These are phyloP conservation scores for Boletus vinaceobasis DNA, from an alignment of 768 basidiomycete genomes.

Conservation along the genomic window DNA sequence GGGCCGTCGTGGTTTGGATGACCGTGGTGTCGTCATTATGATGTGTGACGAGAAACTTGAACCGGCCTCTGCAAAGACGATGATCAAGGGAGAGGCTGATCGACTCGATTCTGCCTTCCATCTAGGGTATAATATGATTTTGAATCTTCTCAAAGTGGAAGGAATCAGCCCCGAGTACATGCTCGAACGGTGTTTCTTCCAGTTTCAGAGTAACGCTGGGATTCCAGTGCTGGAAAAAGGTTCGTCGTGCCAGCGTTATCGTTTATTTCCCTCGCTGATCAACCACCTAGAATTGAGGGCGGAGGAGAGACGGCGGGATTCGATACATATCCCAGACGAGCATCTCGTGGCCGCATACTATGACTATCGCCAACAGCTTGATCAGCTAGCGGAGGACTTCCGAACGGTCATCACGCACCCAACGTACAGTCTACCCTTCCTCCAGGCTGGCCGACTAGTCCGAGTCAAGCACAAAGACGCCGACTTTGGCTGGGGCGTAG, in stretches of 20 bases:
- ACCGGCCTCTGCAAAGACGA: constrained; percentile 83
- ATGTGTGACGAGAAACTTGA: constrained; percentile 99
- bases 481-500: constrained; percentile 96
- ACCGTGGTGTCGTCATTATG: constrained; percentile 99
- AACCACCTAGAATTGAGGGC: constrained; percentile 57
- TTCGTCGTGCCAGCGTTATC: constrained; percentile 34
- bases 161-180: constrained; percentile 98
- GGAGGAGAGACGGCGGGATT: constrained; percentile 64
- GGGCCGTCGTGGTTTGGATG: constrained; percentile 93
- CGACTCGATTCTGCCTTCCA: constrained; percentile 97
- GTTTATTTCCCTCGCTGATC: constrained; percentile 5
- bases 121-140: constrained; percentile 97
- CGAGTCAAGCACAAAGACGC: constrained; percentile 81
- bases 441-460: constrained; percentile 90
- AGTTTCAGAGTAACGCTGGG: constrained; percentile 94
- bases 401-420: constrained; percentile 93
- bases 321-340: constrained; percentile 80
- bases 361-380: constrained; percentile 87
- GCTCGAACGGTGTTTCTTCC: constrained; percentile 96
- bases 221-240: constrained; percentile 84
- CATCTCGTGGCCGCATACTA: constrained; percentile 85
- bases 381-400: constrained; percentile 86
- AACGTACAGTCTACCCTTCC: constrained; percentile 89
- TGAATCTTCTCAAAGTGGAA: constrained; percentile 98
- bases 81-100: constrained; percentile 99